Conservation (phyloP, 2,329 filamentous ascomycete species). For the Sporothrix dimorphospora region DNA sequence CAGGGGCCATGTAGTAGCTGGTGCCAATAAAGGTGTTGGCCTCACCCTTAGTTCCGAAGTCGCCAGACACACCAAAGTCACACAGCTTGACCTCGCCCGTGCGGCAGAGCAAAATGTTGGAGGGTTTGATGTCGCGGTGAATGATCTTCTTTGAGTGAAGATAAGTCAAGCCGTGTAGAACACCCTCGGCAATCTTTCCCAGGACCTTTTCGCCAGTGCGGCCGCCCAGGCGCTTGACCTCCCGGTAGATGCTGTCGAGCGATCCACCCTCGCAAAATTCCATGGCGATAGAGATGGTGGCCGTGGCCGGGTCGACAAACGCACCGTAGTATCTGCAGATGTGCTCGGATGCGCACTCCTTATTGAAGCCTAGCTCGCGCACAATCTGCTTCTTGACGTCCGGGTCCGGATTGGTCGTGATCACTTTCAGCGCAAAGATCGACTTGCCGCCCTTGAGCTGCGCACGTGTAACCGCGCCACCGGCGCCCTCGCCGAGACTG, state of each 20-base stretch:
- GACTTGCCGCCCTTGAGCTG: conserved; percentile 89
- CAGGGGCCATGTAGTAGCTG: conserved; percentile 98
- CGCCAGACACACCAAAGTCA: conserved; percentile 96
- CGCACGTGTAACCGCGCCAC: conserved; percentile 91
- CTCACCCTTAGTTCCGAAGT: conserved; percentile 97
- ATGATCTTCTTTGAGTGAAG: conserved; percentile 96
- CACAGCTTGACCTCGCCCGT: conserved; percentile 95
- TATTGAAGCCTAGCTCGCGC: conserved; percentile 95
- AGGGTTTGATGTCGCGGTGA: conserved; percentile 97
- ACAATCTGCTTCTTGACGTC: conserved; percentile 99
- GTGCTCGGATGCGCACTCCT: conserved; percentile 91
- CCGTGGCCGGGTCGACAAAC: conserved; percentile 93
- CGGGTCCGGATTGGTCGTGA: conserved; percentile 96
- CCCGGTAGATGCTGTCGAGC: conserved; percentile 93
- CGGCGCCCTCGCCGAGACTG: conserved; percentile 89
- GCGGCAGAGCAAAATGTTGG: conserved; percentile 91
- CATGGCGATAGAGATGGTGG: conserved; percentile 98
- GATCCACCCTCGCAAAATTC: conserved; percentile 98
- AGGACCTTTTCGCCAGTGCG: conserved; percentile 96
- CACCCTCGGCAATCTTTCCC: conserved; percentile 94
- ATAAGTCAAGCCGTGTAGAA: conserved; percentile 91
- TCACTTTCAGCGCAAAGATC: conserved; percentile 95
- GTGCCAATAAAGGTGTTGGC: conserved; percentile 99
- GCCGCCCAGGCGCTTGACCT: conserved; percentile 93
- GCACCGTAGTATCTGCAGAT: conserved; percentile 98